Evolutionary conservation across 2,329 filamentous ascomycete genomes (phyloP).

Genomic region (Epicoccum sorghinum): DNA sequence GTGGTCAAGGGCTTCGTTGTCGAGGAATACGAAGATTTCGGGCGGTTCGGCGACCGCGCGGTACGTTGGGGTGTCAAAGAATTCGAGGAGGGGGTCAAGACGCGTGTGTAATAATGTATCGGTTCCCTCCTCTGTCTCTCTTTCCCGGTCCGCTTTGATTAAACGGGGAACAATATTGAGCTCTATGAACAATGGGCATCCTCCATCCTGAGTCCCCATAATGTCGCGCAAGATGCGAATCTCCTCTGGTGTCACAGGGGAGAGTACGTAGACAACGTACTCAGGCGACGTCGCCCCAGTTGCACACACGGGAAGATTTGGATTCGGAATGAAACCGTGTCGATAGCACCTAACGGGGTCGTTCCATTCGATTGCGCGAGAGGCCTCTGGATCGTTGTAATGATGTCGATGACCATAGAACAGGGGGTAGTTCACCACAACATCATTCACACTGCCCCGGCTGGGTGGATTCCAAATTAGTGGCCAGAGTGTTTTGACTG

Average conservation of each 20-base stretch:
- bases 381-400: neutral
- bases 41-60: slow-evolving; percentile 1
- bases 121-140: too few relatives aligned
- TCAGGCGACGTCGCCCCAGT: neutral
- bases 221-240: neutral
- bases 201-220: neutral
- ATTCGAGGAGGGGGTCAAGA: neutral
- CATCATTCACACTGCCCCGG: neutral
- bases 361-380: neutral
- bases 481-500: neutral
- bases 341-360: neutral
- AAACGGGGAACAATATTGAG: neutral
- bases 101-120: neutral
- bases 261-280: neutral
- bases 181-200: neutral
- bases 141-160: neutral
- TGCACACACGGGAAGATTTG: neutral
- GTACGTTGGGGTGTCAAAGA: neutral
- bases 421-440: neutral
- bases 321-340: neutral
- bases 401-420: neutral
- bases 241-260: neutral
- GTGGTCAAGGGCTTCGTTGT: neutral
- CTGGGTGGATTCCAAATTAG: slow-evolving; percentile 2
- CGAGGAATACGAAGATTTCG: neutral